These are phyloP conservation scores for Porphyrellus cyaneotinctus DNA, from an alignment of 768 basidiomycete genomes.

Conservation along the genomic window DNA sequence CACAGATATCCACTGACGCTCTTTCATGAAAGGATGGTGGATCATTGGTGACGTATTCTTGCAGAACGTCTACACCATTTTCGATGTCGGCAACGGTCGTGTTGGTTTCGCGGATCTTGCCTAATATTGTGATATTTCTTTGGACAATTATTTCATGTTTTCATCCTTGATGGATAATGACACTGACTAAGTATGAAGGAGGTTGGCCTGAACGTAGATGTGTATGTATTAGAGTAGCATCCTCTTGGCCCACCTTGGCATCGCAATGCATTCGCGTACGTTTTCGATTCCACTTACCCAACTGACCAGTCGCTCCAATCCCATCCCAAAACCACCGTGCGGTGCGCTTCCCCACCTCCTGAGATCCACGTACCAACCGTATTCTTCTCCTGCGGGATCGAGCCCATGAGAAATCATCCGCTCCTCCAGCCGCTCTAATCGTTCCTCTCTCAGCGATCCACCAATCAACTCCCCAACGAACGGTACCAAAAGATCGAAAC, in stretches of 20 bases:
- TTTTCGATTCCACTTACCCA: constrained; percentile 88
- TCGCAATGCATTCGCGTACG: constrained; percentile 87
- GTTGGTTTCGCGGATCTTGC: constrained; percentile 41
- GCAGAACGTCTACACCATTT: constrained; percentile 31
- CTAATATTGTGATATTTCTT: constrained; percentile 7
- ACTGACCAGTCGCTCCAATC: constrained; percentile 85
- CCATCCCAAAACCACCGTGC: constrained; percentile 95
- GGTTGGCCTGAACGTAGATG: too few species aligned
- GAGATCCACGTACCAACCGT: constrained; percentile 78
- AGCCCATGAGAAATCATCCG: constrained; percentile 49
- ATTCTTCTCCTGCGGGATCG: constrained; percentile 37
- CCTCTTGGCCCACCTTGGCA: constrained; percentile 85
- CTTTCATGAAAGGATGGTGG: constrained; percentile 24
- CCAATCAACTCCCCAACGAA: constrained; percentile 86
- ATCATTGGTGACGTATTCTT: constrained; percentile 35
- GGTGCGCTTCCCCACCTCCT: constrained; percentile 82
- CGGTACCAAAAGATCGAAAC: constrained; percentile 93
- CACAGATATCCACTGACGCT: background rate
- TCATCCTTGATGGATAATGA: background rate
- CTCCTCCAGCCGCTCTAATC: constrained; percentile 45
- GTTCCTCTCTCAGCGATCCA: constrained; percentile 85
- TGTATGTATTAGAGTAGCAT: constrained; percentile 51
- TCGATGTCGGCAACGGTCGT: constrained; percentile 31
- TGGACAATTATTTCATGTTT: constrained; percentile 2
- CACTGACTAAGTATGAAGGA: too few species aligned